These are phyloP conservation scores for Pyrus pyrifolia DNA, from an alignment of 306 rosid genomes.

Conservation along the genomic window DNA sequence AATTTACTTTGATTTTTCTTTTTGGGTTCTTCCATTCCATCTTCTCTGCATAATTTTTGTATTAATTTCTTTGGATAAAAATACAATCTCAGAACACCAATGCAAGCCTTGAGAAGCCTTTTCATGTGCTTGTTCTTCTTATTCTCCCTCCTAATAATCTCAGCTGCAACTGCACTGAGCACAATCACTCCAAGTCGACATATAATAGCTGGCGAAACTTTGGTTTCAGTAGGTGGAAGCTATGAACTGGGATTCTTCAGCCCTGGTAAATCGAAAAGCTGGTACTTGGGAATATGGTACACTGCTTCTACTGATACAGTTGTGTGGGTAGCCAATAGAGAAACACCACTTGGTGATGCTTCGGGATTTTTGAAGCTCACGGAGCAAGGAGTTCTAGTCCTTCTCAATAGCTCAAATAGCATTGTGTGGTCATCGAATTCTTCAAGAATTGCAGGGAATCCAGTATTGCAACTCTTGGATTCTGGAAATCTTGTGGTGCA, in stretches of 20 bases:
- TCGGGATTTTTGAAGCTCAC: constrained; percentile 2
- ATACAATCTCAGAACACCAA: not conserved
- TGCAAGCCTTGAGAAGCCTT: not conserved
- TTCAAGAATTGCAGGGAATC: not conserved
- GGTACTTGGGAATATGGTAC: constrained; percentile 22
- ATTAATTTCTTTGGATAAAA: too few relatives aligned
- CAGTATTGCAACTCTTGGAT: constrained; percentile 12
- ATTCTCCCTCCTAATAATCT: not conserved
- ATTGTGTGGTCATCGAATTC: constrained; percentile 38
- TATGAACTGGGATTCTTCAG: too few relatives aligned
- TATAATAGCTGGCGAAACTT: too few relatives aligned
- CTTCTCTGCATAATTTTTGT: too few relatives aligned
- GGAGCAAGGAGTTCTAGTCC: constrained; percentile 6
- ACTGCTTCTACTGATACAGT: not conserved
- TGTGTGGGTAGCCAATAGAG: constrained; percentile 21
- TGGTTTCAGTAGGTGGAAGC: too few relatives aligned
- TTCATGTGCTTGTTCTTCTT: not conserved
- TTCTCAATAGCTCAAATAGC: constrained; percentile 9
- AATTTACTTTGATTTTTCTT: too few relatives aligned
- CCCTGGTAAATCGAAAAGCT: not conserved
- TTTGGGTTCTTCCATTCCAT: too few relatives aligned
- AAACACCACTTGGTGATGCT: constrained; percentile 10
- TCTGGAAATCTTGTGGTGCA: constrained; percentile 34
- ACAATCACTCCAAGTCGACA: too few relatives aligned
- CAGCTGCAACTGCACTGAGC: not conserved